Conservation (phyloP, 2,329 filamentous ascomycete species). For the Nemania sp. region DNA sequence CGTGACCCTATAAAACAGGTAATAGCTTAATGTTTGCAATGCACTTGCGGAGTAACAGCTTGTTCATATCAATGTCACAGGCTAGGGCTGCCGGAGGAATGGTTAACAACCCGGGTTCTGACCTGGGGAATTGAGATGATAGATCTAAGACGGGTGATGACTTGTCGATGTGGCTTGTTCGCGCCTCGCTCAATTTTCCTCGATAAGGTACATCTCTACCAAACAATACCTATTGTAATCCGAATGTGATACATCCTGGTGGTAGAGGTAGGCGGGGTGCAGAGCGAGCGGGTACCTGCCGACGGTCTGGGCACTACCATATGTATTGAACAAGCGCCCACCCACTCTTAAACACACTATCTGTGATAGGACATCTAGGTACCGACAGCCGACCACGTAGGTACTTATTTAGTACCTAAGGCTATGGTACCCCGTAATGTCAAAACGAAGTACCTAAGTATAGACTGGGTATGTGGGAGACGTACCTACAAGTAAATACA, state of each 20-base stretch:
- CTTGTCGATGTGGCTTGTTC: conserved; percentile 30
- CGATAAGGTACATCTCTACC: conserved; percentile 5
- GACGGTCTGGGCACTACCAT: conserved; percentile 1
- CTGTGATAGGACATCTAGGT: background rate
- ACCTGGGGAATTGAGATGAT: conserved; percentile 4
- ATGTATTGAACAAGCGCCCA: conserved; percentile 14
- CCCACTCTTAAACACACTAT: background rate
- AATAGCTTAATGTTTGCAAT: conserved; percentile 1
- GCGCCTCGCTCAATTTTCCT: conserved; percentile 18
- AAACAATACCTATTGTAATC: background rate
- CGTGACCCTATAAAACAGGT: background rate
- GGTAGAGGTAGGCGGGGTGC: conserved; percentile 22
- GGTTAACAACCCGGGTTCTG: background rate
- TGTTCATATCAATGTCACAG: background rate
- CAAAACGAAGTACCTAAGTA: too few relatives aligned
- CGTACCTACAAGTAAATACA: too few relatives aligned
- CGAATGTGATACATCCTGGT: background rate
- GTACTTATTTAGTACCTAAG: too few relatives aligned
- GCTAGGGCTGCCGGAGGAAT: background rate
- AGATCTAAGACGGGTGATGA: conserved; percentile 13
- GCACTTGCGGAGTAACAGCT: conserved; percentile 7
- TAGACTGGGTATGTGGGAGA: too few relatives aligned
- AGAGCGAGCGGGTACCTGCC: conserved; percentile 29
- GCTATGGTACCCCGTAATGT: too few relatives aligned
- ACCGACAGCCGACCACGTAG: background rate